Base-by-base conservation (phyloP, 1,284 basidiomycete genomes). In the Golubevia pallescens region DNA sequence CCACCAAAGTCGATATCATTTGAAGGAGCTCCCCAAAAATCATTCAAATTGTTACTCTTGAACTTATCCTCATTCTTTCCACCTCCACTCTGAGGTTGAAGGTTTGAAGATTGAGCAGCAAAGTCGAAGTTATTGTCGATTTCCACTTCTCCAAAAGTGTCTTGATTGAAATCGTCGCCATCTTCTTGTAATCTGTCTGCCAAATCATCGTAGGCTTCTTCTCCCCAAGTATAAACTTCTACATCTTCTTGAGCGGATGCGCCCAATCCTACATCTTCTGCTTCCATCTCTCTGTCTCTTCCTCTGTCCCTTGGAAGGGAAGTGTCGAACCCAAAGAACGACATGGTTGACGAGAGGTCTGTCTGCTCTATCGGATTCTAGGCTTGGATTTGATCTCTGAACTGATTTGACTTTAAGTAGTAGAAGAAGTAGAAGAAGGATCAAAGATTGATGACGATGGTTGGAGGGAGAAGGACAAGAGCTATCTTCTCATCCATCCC, bases 141-240 rank as follows among this genome's bases (percentile, higher is more conserved):
- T 16, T 48, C 42, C 42, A 13, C 42, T 2, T 48, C 42, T 32
- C 81, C 81, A 62, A 84, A 84, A n/a, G 82, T 84, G 63, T 84
- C 81, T 2, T 77, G 73, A 14, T 48, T 48, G 42, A 48, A 48
- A 54, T 69, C 68, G 55, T 69, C 70, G 13, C 67, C 67, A 21
- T 20, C 68, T 57, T 84, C 82, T 58, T 80, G 74, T 51, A 83
- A 73, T 66, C 71, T 69, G 60, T 85, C 82, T 5, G 75, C 82
- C 1, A 83, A 68, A 21, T 78, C 80, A 65, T 85, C 82, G 71
- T 80, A 80, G 51, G 72, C 74, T 14, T 78, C 79, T 60, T 78
- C 74, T n/a, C 82, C 82, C 82, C 82, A 85, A 20, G 81, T 83
- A 71, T 85, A 85, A 66, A 85, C 80, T 52, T 83, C 81, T 42